Base-by-base conservation (phyloP, 1,284 basidiomycete genomes). In the Amylostereum chailletii region DNA sequence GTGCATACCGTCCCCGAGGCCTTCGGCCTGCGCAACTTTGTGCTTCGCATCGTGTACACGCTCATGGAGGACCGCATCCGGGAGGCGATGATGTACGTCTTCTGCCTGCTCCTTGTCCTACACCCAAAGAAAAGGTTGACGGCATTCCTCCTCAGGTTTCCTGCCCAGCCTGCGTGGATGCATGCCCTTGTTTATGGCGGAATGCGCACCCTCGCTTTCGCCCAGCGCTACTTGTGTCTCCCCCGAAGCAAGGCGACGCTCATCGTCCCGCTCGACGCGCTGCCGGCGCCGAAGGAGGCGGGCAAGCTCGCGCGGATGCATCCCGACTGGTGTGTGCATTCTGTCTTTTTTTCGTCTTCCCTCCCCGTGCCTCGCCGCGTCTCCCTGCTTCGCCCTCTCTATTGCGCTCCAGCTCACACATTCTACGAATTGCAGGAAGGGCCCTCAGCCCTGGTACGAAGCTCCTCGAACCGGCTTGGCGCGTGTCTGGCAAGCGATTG, bases 1-100 rank as follows among this genome's bases (percentile, higher is more conserved):
- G 56, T 73, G 1, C 62, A 61, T 42, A 50, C 56, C n/a, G 57
- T 70, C 6, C 72, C 72, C 1, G 54, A 65, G 27, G 42, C 49
- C 2, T 62, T 72, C 43, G 71, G 71, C 0, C 45, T 72, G 33
- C 67, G 64, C 34, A 50, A 52, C 1, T 64, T 73, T 51, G 58
- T 57, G 3, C 54, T 62, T 37, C 57, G 60, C 9, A 45, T 71
- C 11, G 52, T 62, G 0, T 55, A 66, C 11, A 63, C 65, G 37
- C 45, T 72, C 11, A 51, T 75, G 31, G 68, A 71, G 3, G 70
- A 73, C 5, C 57, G 58, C 7, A 66, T 70, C 1, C 62, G 72
- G 6, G 59, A 61, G 6, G 70, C 70, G 1, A 74, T 75, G 72
- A 68, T 71, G 73, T 74, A 50, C 30, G 65, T 66, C 30, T 48